These are phyloP conservation scores for Trametes sanguinea DNA, from an alignment of 768 basidiomycete genomes.

Conservation along the genomic window DNA sequence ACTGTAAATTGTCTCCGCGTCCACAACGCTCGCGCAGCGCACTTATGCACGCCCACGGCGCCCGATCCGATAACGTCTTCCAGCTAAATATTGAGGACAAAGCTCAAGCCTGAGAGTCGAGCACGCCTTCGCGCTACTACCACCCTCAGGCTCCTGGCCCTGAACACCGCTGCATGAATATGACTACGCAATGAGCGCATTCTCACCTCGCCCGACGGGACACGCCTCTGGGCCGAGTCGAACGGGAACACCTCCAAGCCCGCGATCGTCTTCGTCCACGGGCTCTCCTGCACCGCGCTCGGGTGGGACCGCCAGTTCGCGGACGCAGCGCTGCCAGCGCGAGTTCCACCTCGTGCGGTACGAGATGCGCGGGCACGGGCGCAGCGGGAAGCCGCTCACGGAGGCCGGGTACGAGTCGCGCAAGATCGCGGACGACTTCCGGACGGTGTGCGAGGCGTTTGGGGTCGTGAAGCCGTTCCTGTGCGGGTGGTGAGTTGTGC, in stretches of 20 bases:
- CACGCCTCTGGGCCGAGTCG: constrained; percentile 42
- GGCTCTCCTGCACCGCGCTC: constrained; percentile 38
- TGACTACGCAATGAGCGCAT: background rate
- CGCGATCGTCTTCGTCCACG: constrained; percentile 45
- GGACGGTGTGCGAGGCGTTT: constrained; percentile 31
- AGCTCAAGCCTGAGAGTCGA: background rate
- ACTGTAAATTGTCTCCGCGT: background rate
- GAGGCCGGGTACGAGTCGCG: constrained; percentile 27
- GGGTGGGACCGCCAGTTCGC: constrained; percentile 43
- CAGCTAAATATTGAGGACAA: background rate
- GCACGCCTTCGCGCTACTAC: background rate
- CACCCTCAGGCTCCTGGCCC: background rate
- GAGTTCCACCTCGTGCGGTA: constrained; percentile 36
- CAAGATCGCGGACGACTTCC: constrained; percentile 34
- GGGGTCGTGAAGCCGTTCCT: constrained; percentile 26
- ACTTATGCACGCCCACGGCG: background rate
- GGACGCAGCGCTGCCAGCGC: constrained; percentile 32
- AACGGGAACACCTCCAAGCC: constrained; percentile 40
- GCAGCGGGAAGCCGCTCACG: constrained; percentile 29
- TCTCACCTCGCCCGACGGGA: constrained; percentile 43
- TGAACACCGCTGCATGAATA: background rate
- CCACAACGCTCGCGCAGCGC: background rate
- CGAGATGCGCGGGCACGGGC: constrained; percentile 36
- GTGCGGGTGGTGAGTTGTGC: constrained; percentile 27
- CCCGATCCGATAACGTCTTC: background rate